Evolutionary conservation across 1,284 basidiomycete species (phyloP), one percentile per base, ranked within the genome.

Genomic region (Cutaneotrichosporon mucoides): DNA sequence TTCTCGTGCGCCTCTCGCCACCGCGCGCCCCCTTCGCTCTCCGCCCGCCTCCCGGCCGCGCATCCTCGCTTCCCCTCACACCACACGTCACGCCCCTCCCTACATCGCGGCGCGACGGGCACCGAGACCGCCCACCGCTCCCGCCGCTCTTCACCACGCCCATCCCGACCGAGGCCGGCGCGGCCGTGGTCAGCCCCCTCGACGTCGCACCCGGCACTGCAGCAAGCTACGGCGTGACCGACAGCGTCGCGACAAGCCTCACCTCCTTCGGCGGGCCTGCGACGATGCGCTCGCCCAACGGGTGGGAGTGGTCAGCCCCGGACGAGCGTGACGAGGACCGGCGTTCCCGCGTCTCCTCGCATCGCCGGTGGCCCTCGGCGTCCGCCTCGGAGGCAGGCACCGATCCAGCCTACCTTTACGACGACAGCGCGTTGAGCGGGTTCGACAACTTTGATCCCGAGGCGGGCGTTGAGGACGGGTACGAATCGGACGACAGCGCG

Each of bases 1-100:
- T 62, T 42, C 61, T 62, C 41, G 51, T 62, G 24, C 61, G 61
- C 50, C 56, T 62, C 33, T 53, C 54, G 6, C 60, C 60, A 0
- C 6, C 48, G 2, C 49, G 44, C 6, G 16, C 36, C 3, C 48
- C 15, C 1, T 62, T 59, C 43, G 4, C 43, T 4, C 36, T 58
- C 4, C 61, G 61, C 57, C 53, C 61, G 0, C 56, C 56, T 8
- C 42, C 61, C 6, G 43, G 45, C 12, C 36, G 50, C 54, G 33
- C 52, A 10, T 41, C 44, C 12, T 24, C 44, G 11, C 7, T 54
- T 36, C 60, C 41, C 51, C 55, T 54, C 37, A 49, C 48, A 3
- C 60, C 60, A 1, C 35, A 40, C 5, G 37, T 48, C 11, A 41
- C 47, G 3, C 53, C 58, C 50, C 16, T 51, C 54, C 7, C 13